Percentiles rank a stretch among this genome's conserved stretches.
phyloP scores from a whole-genome alignment of 257 asterid genomes.

The Fraxinus americana region DNA sequence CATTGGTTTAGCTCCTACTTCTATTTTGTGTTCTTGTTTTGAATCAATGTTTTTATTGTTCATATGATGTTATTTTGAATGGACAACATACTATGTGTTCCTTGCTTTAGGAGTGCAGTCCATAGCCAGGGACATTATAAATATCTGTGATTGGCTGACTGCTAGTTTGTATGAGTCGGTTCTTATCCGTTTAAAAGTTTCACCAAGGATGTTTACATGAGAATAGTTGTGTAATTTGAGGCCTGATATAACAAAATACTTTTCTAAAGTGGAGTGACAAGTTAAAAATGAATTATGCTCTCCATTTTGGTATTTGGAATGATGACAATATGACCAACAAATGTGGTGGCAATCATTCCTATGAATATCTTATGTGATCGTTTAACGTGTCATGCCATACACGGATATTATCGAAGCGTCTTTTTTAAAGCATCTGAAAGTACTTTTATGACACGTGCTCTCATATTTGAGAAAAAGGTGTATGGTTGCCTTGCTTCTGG shows the following conservation, averaged over 20 bases:
- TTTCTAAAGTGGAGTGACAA: neutral
- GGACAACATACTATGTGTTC: neutral
- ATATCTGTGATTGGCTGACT: neutral
- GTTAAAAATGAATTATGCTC: neutral
- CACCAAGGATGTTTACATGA: neutral
- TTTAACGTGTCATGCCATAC: neutral
- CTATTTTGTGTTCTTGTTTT: neutral
- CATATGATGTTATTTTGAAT: neutral
- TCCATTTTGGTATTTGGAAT: neutral
- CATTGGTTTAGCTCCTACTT: neutral
- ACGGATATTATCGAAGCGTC: neutral
- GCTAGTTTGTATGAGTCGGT: neutral
- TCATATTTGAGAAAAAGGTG: neutral
- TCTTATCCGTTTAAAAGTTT: neutral
- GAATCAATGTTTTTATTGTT: neutral
- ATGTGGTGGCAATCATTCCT: neutral
- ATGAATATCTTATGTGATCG: neutral
- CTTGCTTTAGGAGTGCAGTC: neutral
- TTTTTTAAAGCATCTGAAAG: neutral
- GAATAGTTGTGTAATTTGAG: neutral
- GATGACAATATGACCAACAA: neutral
- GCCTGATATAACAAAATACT: neutral
- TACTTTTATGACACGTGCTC: neutral
- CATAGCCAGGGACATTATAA: too few relatives aligned
- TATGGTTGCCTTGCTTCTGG: neutral